A percentile compares a stretch with the other conserved stretches of the same genome.
Conservation (phyloP, 1,139 yeast species). For the Taiozyma onychis region DNA sequence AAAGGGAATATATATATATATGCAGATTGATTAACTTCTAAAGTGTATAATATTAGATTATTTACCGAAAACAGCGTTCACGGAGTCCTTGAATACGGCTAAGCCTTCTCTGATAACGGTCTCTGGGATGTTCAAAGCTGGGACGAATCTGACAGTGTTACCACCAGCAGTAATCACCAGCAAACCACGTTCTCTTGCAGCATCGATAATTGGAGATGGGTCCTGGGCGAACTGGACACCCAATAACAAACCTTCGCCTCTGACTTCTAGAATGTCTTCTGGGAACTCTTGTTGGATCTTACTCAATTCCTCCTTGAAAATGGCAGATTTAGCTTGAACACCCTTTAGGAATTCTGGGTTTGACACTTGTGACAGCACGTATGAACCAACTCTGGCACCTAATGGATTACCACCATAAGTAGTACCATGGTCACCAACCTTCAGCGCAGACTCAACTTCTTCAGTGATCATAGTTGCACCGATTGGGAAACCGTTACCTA, state of each 20-base stretch:
- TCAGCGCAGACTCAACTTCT: slow-evolving; percentile 61
- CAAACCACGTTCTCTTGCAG: slow-evolving; percentile 74
- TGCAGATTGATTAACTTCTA: neutral
- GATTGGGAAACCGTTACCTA: slow-evolving; percentile 97
- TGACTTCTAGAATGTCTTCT: slow-evolving; percentile 53
- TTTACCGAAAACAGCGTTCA: slow-evolving; percentile 30
- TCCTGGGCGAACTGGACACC: slow-evolving; percentile 73
- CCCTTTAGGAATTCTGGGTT: slow-evolving; percentile 50
- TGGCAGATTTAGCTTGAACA: slow-evolving; percentile 54
- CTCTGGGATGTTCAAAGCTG: slow-evolving; percentile 81
- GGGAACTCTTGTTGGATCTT: slow-evolving; percentile 52
- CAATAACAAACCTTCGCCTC: slow-evolving; percentile 84
- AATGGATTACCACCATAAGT: slow-evolving; percentile 97
- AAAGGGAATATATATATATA: too few species aligned
- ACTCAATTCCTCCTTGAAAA: slow-evolving; percentile 45
- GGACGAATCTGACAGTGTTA: slow-evolving; percentile 84
- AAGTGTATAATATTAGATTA: neutral
- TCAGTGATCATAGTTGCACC: slow-evolving; percentile 90
- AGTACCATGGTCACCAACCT: slow-evolving; percentile 96
- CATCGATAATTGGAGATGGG: slow-evolving; percentile 58
- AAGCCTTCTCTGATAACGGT: slow-evolving; percentile 67
- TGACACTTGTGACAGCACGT: slow-evolving; percentile 66
- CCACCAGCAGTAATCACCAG: slow-evolving; percentile 87
- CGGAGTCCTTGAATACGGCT: slow-evolving; percentile 50
- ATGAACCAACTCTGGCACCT: slow-evolving; percentile 75